These are phyloP conservation scores for Magnaporthales sp. DNA, from an alignment of 2,329 filamentous ascomycete genomes.

Conservation along the genomic window DNA sequence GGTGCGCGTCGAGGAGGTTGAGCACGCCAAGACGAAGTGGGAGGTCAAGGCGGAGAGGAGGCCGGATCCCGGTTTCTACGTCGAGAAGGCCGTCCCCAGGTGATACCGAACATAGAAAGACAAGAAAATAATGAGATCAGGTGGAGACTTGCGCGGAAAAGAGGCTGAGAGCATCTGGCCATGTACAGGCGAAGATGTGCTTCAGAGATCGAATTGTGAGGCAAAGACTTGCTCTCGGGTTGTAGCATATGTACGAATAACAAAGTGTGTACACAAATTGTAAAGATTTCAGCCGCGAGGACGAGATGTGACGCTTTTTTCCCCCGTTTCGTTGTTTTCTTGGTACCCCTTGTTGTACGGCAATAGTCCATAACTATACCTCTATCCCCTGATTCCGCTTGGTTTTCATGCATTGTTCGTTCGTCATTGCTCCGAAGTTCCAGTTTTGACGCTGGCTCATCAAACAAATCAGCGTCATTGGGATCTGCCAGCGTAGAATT, in stretches of 20 bases:
- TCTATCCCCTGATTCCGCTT: background rate
- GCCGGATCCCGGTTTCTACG: conserved; percentile 72
- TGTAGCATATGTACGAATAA: conserved; percentile 1
- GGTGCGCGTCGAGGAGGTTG: conserved; percentile 73
- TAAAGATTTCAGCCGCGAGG: background rate
- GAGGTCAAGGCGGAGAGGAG: conserved; percentile 64
- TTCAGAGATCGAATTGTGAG: background rate
- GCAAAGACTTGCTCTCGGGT: background rate
- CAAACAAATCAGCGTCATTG: background rate
- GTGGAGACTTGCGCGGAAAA: background rate
- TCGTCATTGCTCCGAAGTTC: background rate
- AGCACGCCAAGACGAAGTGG: conserved; percentile 48
- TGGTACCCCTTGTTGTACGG: background rate
- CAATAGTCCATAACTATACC: background rate
- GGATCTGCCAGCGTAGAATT: background rate
- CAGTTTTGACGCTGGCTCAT: background rate
- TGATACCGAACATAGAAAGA: conserved; percentile 11
- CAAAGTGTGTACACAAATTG: background rate
- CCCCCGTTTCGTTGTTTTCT: too few relatives aligned
- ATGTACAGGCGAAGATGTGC: background rate
- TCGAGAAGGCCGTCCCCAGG: conserved; percentile 49
- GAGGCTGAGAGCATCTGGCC: background rate
- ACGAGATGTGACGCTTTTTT: background rate
- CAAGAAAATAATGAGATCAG: background rate
- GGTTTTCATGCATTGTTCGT: background rate